Evolutionary conservation across 1,284 basidiomycete genomes (phyloP), one percentile per base, ranked within the genome.

Genomic region (Anthracocystis walkeri): DNA sequence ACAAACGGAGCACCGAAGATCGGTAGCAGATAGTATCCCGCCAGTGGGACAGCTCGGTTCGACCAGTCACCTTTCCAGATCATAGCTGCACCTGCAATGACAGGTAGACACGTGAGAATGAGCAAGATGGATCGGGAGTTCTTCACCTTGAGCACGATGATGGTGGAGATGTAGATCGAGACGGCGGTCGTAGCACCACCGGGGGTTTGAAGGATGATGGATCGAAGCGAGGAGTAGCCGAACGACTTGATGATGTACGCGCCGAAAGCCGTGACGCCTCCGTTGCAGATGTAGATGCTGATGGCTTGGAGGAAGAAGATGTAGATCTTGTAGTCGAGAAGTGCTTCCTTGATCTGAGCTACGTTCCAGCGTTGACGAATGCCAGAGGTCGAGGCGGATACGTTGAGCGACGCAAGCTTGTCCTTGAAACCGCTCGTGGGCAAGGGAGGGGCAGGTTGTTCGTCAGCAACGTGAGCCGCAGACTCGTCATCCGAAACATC

Each of bases 1-100:
- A 88, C 87, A 59, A 87, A 88, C 6, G 87, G 87, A 2, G 88
- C 87, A 2, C 88, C 88, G 64, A 88, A 88, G 20, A 85, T 83
- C n/a, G 85, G 80, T 18, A 81, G 68, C 66, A 87, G 82, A 65
- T 87, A 88, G 76, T 87, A 88, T 0, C 88, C 88, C 20, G 88
- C 87, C 14, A 89, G 75, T 0, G 88, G 87, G 0, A 87, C 84
- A 1, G 85, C 87, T 0, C 85, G 82, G 33, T 86, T 85, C 14
- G 70, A 62, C 79, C 87, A 88, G 27, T 86, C 80, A 1, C 86
- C 87, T 16, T 83, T 83, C 87, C 88, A 88, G 68, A 87, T 86
- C 66, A 86, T 81, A n/a, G 87, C 76, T 0, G 86, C 85, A 18
- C 88, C 88, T 25, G 87, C 83, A 35, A 88, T 82, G 20, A 88